phyloP scores from a whole-genome alignment of 108 stramenopile genomes.

The Parmales sp. region DNA sequence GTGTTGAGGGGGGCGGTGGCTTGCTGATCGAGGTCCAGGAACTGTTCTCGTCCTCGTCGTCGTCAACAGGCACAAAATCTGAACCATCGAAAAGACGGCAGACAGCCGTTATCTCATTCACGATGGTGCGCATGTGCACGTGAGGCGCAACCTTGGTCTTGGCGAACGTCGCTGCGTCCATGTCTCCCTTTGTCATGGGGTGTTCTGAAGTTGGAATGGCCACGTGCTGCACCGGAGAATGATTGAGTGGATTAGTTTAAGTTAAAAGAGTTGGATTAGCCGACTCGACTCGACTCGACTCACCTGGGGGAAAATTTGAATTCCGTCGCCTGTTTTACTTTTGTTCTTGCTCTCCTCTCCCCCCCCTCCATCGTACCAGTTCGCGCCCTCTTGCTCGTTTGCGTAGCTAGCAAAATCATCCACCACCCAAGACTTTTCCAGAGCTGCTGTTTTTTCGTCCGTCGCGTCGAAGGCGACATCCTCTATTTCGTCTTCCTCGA shows the following conservation, averaged over 20 bases:
- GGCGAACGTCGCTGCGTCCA: conserved; percentile 40
- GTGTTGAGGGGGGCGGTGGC: neutral
- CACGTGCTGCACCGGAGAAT: too few relatives aligned
- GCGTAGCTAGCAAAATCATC: neutral
- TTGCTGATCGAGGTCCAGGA: neutral
- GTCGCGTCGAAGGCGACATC: neutral
- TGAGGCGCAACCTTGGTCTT: conserved; percentile 29
- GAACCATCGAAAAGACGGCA: conserved; percentile 65
- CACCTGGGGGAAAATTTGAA: neutral
- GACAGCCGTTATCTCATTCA: conserved; percentile 46
- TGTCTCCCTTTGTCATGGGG: conserved; percentile 43
- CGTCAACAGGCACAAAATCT: conserved; percentile 61
- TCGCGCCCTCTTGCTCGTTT: neutral
- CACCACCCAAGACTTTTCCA: neutral
- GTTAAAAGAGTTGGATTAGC: neutral
- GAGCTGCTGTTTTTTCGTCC: neutral
- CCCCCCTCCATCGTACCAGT: conserved; percentile 1
- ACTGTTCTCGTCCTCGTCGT: conserved; percentile 7
- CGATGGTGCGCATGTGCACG: conserved; percentile 40
- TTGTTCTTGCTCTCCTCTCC: neutral
- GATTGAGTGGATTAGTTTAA: too few relatives aligned
- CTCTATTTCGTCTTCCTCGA: neutral
- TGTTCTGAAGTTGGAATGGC: conserved; percentile 44
- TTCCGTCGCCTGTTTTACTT: neutral
- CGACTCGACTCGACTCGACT: neutral